Evolutionary conservation across 2,329 filamentous ascomycete species (phyloP), one percentile per base, ranked within the genome.

Genomic region (Microdochium bolleyi): DNA sequence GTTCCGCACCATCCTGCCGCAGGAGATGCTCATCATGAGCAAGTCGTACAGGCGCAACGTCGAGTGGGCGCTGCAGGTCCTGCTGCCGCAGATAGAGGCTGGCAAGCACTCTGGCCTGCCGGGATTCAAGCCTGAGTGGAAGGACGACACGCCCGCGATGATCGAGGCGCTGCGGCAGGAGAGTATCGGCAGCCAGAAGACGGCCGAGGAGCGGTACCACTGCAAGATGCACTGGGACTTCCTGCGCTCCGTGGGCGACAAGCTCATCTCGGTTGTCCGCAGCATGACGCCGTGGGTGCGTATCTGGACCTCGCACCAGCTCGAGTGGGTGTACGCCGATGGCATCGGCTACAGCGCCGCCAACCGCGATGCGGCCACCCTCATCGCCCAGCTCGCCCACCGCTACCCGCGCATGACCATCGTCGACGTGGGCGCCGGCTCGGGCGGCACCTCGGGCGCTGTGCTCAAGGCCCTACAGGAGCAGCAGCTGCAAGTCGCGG

Each of bases 391-490:
- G 24, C 19, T 48, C 21, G 44, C 24, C 44, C 21, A 48, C 44
- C 44, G 19, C 8, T 48, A 16, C 44, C 44, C 44, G 44, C 44
- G 24, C 21, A 21, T 48, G 4, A 22, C 4, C 19, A 25, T 48
- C 16, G 21, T 48, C 44, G 44, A 48, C 44, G 21, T 48, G 11
- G 44, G 44, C 44, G 44, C 44, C 19, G 44, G 44, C 44, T 11
- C 44, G 8, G 44, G 44, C 44, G 44, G 44, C 44, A 22, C 24
- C 21, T 24, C 44, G 44, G 44, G 19, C 11, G 21, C 44, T 8
- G 24, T 25, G 44, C 44, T 48, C 44, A 48, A 59, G 24, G 52
- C 54, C 9, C 61, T 64, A 41, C 49, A 54, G 8, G 53, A 50
- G 24, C 52, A 38, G 34, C 34, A 16, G 34, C 34, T 38, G 34